Conservation (phyloP, 192 early-diverging fungal genomes). For the Entomortierella lignicola region DNA sequence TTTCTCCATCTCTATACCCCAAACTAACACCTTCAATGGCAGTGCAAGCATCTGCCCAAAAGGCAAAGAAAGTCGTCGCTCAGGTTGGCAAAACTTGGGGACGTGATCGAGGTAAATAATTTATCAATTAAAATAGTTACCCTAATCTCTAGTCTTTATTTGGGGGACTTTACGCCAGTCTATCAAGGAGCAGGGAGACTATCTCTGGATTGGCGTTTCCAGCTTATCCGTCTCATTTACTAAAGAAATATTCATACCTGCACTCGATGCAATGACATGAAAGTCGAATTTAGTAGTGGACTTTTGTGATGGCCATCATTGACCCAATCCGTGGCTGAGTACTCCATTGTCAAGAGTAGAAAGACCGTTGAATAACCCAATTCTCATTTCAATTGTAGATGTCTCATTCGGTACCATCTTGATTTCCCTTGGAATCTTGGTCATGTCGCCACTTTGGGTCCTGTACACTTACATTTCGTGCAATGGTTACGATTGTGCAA, state of each 20-base stretch:
- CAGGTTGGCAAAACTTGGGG: conserved; percentile 83
- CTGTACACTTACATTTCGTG: conserved; percentile 78
- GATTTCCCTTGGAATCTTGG: conserved; percentile 66
- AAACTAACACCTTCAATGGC: conserved; percentile 23
- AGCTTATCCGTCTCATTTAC: too few relatives aligned
- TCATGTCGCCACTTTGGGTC: conserved; percentile 72
- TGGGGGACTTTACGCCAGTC: too few relatives aligned
- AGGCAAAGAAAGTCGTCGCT: conserved; percentile 40
- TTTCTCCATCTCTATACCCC: background rate
- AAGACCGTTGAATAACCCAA: background rate
- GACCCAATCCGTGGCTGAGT: too few relatives aligned
- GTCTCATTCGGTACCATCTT: conserved; percentile 62
- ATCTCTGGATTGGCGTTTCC: too few relatives aligned
- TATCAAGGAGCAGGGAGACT: too few relatives aligned
- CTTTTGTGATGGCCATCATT: too few relatives aligned
- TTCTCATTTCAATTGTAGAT: conserved; percentile 38
- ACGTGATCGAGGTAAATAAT: conserved; percentile 69
- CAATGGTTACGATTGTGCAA: conserved; percentile 71
- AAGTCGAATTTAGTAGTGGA: too few relatives aligned
- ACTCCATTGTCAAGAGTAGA: background rate
- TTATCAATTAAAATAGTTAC: too few relatives aligned
- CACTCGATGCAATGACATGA: too few relatives aligned
- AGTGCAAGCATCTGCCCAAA: conserved; percentile 24
- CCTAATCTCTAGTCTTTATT: too few relatives aligned
- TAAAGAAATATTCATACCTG: too few relatives aligned